phyloP scores from a whole-genome alignment of 305 asterid genomes.

The Fraxinus velutina region DNA sequence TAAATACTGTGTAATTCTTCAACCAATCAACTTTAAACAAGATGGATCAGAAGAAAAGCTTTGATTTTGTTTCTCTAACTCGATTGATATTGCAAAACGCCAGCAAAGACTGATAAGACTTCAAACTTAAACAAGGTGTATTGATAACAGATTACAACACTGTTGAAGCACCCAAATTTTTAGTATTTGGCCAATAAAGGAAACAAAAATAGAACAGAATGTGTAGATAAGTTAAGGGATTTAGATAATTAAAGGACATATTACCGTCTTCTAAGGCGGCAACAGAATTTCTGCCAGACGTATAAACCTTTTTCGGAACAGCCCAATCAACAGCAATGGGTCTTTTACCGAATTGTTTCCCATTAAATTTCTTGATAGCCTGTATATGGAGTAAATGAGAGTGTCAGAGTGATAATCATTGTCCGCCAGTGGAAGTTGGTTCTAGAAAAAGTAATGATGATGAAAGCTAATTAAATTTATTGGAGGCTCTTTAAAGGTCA shows the following conservation, averaged over 20 bases:
- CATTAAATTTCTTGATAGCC: constrained; percentile 79
- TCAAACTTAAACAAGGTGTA: constrained; percentile 4
- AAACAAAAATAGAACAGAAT: neutral
- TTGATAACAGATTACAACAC: neutral
- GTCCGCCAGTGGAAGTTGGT: neutral
- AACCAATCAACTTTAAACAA: neutral
- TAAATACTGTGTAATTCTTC: neutral
- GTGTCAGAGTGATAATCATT: constrained; percentile 8
- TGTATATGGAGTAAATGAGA: constrained; percentile 25
- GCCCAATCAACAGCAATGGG: constrained; percentile 98
- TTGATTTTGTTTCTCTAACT: neutral
- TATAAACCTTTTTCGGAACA: constrained; percentile 65
- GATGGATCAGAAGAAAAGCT: neutral
- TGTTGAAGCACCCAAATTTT: neutral
- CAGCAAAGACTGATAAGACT: constrained; percentile 7
- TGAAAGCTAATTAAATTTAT: constrained; percentile 2
- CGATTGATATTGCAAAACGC: neutral
- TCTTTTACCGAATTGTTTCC: constrained; percentile 66
- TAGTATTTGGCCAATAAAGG: neutral
- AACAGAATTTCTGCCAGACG: constrained; percentile 49
- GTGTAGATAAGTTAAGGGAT: neutral
- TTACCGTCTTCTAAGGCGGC: constrained; percentile 56
- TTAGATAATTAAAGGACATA: constrained; percentile 1
- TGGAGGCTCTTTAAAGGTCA: neutral
- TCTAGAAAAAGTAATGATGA: neutral